phyloP scores from a whole-genome alignment of 371 early-diverging fungal genomes.

The Rhizopus sp. region DNA sequence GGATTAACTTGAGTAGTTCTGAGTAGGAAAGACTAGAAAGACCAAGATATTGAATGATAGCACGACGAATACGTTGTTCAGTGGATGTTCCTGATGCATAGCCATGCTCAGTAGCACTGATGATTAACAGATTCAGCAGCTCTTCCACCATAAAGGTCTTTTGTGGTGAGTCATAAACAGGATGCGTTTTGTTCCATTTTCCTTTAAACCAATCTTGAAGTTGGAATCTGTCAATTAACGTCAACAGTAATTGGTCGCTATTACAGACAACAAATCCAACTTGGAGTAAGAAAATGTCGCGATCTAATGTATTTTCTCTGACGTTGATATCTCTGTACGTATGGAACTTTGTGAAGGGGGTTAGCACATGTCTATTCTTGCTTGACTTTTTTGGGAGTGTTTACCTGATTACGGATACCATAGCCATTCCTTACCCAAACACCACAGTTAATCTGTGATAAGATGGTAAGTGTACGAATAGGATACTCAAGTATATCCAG shows the following conservation, averaged over 20 bases:
- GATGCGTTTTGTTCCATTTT: conserved; percentile 37
- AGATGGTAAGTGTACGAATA: conserved; percentile 66
- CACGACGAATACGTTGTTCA: conserved; percentile 79
- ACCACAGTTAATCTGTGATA: conserved; percentile 88
- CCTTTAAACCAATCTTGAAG: conserved; percentile 86
- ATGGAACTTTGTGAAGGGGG: conserved; percentile 54
- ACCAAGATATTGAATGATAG: conserved; percentile 85
- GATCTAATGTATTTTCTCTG: conserved; percentile 83
- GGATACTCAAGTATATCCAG: conserved; percentile 75
- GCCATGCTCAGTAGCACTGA: conserved; percentile 81
- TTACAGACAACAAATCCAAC: conserved; percentile 67
- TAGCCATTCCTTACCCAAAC: conserved; percentile 96
- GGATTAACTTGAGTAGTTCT: conserved; percentile 80
- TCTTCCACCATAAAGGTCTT: conserved; percentile 81
- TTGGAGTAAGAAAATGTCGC: conserved; percentile 83
- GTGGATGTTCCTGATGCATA: conserved; percentile 64
- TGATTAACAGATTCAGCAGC: conserved; percentile 80
- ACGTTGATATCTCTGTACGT: conserved; percentile 76
- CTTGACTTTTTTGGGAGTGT: conserved; percentile 8
- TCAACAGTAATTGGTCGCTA: conserved; percentile 71
- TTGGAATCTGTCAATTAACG: conserved; percentile 81
- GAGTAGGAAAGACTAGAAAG: conserved; percentile 77
- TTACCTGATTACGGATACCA: conserved; percentile 65
- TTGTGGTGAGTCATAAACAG: conserved; percentile 68
- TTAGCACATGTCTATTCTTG: background rate